Percentiles rank a stretch among this genome's conserved stretches.
phyloP scores from a whole-genome alignment of 805 yeast genomes.

The Myxozyma melibiosi region DNA sequence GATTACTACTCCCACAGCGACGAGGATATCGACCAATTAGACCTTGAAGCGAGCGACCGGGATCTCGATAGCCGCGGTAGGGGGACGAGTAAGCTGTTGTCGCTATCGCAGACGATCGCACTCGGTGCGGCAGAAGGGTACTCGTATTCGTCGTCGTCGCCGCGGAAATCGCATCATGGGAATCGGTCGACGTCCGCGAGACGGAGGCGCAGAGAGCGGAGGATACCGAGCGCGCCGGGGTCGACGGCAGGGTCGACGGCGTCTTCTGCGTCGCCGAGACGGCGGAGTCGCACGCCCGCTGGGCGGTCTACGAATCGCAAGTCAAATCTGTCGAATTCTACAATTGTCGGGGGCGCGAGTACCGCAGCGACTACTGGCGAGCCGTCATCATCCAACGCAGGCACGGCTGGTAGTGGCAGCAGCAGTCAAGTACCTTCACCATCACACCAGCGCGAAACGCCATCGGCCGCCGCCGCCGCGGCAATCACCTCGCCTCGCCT shows the following conservation, averaged over 20 bases:
- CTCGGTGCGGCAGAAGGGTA: neutral
- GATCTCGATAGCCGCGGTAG: neutral
- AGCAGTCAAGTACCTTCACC: neutral
- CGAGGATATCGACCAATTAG: conserved; percentile 13
- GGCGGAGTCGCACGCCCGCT: conserved; percentile 16
- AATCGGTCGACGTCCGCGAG: neutral
- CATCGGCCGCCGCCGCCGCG: neutral
- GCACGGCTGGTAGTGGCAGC: no score
- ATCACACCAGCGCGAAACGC: neutral
- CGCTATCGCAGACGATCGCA: conserved; percentile 13
- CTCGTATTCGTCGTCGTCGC: neutral
- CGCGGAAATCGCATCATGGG: neutral
- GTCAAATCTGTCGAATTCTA: conserved; percentile 17
- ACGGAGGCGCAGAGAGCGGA: neutral
- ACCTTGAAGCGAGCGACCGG: conserved; percentile 2
- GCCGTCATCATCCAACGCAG: neutral
- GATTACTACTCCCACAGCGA: conserved; percentile 5
- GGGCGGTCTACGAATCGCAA: conserved; percentile 2
- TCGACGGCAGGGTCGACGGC: neutral
- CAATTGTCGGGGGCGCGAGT: neutral
- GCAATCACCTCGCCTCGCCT: conserved; percentile 14
- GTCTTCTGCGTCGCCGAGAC: neutral
- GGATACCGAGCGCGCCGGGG: neutral
- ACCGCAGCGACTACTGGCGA: neutral
- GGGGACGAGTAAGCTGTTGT: neutral